These are phyloP conservation scores for Pichia sorboxylosa DNA, from an alignment of 1,139 yeast genomes.

Conservation along the genomic window DNA sequence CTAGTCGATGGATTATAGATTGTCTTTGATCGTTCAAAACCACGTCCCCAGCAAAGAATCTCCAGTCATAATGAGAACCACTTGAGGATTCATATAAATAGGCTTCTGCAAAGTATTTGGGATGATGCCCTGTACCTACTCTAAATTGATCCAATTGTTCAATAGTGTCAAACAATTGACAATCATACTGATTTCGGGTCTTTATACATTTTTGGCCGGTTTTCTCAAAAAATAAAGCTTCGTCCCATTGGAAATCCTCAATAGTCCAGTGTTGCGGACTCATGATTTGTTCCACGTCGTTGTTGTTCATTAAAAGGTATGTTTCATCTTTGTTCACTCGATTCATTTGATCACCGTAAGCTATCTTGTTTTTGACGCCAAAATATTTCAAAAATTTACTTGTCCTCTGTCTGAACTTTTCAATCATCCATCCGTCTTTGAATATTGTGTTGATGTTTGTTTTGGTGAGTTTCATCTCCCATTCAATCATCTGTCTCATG, in stretches of 20 bases:
- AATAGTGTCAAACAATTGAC: constrained; percentile 12
- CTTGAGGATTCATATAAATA: constrained; percentile 16
- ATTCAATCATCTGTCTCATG: constrained; percentile 8
- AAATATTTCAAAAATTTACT: constrained; percentile 3
- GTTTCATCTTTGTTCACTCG: constrained; percentile 13
- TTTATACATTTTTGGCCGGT: constrained; percentile 5
- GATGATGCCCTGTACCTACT: constrained; percentile 13
- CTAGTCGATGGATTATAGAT: constrained; percentile 34
- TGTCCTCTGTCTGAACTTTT: constrained; percentile 1
- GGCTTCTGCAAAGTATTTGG: constrained; percentile 27
- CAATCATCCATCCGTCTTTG: constrained; percentile 11
- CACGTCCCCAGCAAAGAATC: constrained; percentile 26
- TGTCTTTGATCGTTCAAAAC: constrained; percentile 25
- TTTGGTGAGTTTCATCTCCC: constrained; percentile 9
- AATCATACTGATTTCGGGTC: constrained; percentile 13
- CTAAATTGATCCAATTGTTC: constrained; percentile 14
- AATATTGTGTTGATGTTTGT: constrained; percentile 7
- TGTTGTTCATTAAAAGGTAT: constrained; percentile 2
- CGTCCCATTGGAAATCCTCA: constrained; percentile 20
- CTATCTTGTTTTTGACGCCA: constrained; percentile 10
- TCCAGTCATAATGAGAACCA: constrained; percentile 32
- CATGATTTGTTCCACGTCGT: constrained; percentile 10
- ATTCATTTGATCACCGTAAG: constrained; percentile 2
- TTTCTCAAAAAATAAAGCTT: constrained; percentile 13
- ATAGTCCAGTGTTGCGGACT: constrained; percentile 9